Percentiles rank a stretch among this genome's conserved stretches.
Conservation (phyloP, 768 basidiomycete genomes). For the Suillus brevipes region DNA sequence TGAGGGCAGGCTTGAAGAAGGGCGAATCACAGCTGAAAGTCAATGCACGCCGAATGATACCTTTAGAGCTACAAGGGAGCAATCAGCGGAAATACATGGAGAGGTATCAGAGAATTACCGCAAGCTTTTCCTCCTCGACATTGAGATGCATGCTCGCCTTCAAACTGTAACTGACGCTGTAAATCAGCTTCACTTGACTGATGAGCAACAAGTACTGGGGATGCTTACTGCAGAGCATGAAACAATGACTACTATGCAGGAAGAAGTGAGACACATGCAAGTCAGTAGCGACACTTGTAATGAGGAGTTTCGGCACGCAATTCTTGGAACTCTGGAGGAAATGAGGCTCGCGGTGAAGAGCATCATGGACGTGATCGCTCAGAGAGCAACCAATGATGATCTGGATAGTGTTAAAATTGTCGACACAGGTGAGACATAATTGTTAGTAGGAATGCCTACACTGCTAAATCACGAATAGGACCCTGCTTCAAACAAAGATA, state of each 20-base stretch:
- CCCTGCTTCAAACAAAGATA: too few species aligned
- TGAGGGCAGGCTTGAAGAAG: background rate
- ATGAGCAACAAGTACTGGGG: background rate
- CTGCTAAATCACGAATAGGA: background rate
- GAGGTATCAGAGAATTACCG: background rate
- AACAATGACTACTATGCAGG: background rate
- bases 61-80: background rate
- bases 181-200: background rate
- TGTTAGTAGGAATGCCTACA: background rate
- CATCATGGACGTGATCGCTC: background rate
- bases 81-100: background rate
- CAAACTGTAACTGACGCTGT: background rate
- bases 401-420: conserved; percentile 2
- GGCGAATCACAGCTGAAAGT: background rate
- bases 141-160: background rate
- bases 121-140: background rate
- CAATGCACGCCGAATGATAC: background rate
- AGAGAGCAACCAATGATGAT: conserved; percentile 1
- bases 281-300: background rate
- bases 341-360: conserved; percentile 4
- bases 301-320: background rate
- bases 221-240: background rate
- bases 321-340: too few species aligned
- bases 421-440: conserved; percentile 3
- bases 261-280: background rate